Evolutionary conservation across 1,284 basidiomycete species (phyloP), one percentile per base, ranked within the genome.

Genomic region (Sporisorium scitamineum): DNA sequence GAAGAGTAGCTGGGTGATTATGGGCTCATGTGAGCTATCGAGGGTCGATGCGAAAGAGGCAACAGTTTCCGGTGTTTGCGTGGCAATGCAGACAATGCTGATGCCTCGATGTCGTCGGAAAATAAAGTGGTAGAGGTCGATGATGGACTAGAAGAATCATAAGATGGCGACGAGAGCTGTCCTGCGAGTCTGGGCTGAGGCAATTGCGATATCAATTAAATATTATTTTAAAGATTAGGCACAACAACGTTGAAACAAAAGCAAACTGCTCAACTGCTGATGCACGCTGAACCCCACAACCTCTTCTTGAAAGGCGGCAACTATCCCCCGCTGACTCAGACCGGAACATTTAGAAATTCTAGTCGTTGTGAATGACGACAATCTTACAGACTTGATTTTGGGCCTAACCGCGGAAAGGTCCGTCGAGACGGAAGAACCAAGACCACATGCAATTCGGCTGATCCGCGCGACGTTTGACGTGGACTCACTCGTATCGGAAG

Each of bases 1-100:
- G 54, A 20, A 22, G n/a, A 4, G 26, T 22, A 18, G 32, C 29
- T 37, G 22, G 14, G 14, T 14, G 59, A 37, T 42, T 41, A 65
- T 22, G 54, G 29, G 62, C 44, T 31, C 62, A 65, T 65, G 56
- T 47, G 62, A 65, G 55, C 55, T 37, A 37, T 27, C 8, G 48
- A 20, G 13, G 32, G 6, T 22, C 50, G 31, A 37, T 52, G 8
- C 39, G 39, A n/a, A 18, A 8, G 37, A 5, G 14, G 37, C 37
- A 16, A 48, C 27, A 16, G 27, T 7, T 29, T 29, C 44, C 3
- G 27, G 26, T 6, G 14, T 14, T 18, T 13, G 13, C 3, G 24
- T 5, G 44, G 11, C 44, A 24, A 47, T 47, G 44, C 24, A 27
- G 14, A 6, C 18, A 16, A 18, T 47, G 24, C 13, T 2, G 24